These are phyloP conservation scores for Cucurbitaria berberidis DNA, from an alignment of 2,329 filamentous ascomycete species.

Conservation along the genomic window DNA sequence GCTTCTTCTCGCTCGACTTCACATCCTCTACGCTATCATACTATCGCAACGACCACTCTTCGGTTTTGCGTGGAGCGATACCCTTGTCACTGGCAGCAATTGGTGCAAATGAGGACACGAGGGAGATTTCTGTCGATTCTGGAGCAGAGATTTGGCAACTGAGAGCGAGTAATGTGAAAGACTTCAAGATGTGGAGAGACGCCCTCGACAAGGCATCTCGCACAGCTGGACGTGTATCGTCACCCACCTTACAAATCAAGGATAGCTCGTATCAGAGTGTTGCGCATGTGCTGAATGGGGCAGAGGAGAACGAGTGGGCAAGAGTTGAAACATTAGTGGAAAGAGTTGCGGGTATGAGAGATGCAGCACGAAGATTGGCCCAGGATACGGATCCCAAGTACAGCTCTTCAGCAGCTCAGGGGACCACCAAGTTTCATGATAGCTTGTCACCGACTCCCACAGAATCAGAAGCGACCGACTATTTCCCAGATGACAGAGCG, in stretches of 20 bases:
- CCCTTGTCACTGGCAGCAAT: slow-evolving; percentile 90
- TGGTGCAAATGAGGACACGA: slow-evolving; percentile 82
- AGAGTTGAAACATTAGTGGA: slow-evolving; percentile 86
- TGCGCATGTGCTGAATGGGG: slow-evolving; percentile 33
- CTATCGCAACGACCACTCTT: slow-evolving; percentile 93
- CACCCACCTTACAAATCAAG: slow-evolving; percentile 38
- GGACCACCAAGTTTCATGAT: slow-evolving; percentile 37
- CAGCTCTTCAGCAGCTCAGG: slow-evolving; percentile 43
- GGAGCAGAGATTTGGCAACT: slow-evolving; percentile 98
- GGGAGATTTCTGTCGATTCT: slow-evolving; percentile 95
- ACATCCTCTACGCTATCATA: slow-evolving; percentile 94
- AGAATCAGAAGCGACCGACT: slow-evolving; percentile 59
- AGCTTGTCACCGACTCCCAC: slow-evolving; percentile 49
- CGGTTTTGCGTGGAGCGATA: slow-evolving; percentile 88
- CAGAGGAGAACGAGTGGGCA: slow-evolving; percentile 84
- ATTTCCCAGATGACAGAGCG: slow-evolving; percentile 54
- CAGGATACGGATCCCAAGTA: slow-evolving; percentile 79
- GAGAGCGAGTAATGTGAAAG: slow-evolving; percentile 77
- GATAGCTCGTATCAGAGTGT: slow-evolving; percentile 28
- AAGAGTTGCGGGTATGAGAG: slow-evolving; percentile 83
- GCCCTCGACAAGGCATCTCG: slow-evolving; percentile 84
- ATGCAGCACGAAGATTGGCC: slow-evolving; percentile 84
- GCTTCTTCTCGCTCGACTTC: slow-evolving; percentile 96
- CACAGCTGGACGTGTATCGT: slow-evolving; percentile 39
- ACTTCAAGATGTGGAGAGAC: slow-evolving; percentile 86